phyloP scores from a whole-genome alignment of 768 basidiomycete species.

The Asterophora parasitica region DNA sequence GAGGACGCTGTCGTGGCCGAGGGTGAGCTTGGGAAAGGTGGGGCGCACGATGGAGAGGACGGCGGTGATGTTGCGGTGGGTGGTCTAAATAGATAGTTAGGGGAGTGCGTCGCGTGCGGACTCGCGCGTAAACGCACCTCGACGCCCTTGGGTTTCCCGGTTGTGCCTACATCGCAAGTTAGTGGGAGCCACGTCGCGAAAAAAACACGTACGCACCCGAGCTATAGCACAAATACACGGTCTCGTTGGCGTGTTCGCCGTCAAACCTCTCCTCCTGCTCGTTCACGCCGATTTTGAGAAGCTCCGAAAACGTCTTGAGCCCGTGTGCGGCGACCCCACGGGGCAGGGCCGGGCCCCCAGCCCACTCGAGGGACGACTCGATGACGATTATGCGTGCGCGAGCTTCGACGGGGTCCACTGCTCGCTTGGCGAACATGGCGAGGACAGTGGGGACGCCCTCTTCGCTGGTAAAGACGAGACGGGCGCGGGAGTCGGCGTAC shows the following conservation, averaged over 20 bases:
- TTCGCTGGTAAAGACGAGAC: conserved; percentile 62
- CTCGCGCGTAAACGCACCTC: conserved; percentile 34
- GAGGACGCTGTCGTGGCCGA: conserved; percentile 46
- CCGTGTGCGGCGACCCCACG: not conserved
- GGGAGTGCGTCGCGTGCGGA: too few relatives aligned
- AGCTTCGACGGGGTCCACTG: conserved; percentile 42
- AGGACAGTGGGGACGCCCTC: conserved; percentile 49
- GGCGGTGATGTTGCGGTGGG: conserved; percentile 63
- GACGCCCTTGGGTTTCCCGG: conserved; percentile 72
- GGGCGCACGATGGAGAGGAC: conserved; percentile 47
- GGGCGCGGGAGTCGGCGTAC: conserved; percentile 61
- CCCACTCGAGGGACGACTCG: conserved; percentile 44
- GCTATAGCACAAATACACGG: conserved; percentile 61
- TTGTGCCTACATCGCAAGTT: conserved; percentile 48
- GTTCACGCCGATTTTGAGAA: conserved; percentile 39
- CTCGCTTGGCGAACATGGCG: conserved; percentile 50
- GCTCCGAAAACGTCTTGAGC: conserved; percentile 18
- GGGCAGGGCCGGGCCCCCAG: conserved; percentile 29
- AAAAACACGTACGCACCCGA: conserved; percentile 22
- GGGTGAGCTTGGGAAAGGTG: conserved; percentile 36
- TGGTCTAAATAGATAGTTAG: conserved; percentile 36
- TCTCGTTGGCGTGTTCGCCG: conserved; percentile 49
- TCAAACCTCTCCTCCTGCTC: conserved; percentile 51
- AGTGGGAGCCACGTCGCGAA: not conserved
- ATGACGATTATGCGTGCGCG: conserved; percentile 54